These are phyloP conservation scores for Alliaria petiolata DNA, from an alignment of 345 rosid species.

Conservation along the genomic window DNA sequence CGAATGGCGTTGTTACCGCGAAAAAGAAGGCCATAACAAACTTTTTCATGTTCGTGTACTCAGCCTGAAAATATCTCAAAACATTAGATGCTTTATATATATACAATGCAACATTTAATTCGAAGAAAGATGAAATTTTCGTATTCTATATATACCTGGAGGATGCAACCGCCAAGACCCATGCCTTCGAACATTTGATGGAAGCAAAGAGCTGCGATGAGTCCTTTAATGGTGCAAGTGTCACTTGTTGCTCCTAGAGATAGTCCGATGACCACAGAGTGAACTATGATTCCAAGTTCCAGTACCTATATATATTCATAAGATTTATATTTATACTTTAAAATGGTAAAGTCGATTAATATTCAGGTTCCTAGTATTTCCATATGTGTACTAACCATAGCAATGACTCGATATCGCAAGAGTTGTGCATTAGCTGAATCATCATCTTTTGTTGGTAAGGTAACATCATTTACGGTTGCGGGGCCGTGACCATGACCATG, in stretches of 20 bases:
- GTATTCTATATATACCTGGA: slow-evolving; percentile 39
- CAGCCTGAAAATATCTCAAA: slow-evolving; percentile 37
- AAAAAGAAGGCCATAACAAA: slow-evolving; percentile 61
- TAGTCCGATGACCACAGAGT: slow-evolving; percentile 72
- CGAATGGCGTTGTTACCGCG: slow-evolving; percentile 66
- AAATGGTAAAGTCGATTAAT: background rate
- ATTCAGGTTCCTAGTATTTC: background rate
- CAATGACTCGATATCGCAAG: slow-evolving; percentile 56
- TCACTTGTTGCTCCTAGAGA: slow-evolving; percentile 70
- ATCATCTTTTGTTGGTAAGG: slow-evolving; percentile 24
- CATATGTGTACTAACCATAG: slow-evolving; percentile 45
- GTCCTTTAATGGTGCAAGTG: slow-evolving; percentile 63
- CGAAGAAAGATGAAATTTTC: background rate
- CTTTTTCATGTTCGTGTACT: slow-evolving; percentile 45
- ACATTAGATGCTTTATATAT: background rate
- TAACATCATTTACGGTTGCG: background rate
- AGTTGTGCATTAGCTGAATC: slow-evolving; percentile 28
- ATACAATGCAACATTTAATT: background rate
- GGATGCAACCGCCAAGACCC: slow-evolving; percentile 87
- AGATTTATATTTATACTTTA: background rate
- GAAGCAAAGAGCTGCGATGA: slow-evolving; percentile 82
- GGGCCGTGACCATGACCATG: slow-evolving; percentile 34
- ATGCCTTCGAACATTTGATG: slow-evolving; percentile 89
- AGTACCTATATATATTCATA: slow-evolving; percentile 37
- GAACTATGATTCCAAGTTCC: slow-evolving; percentile 76